Conservation (phyloP, 371 early-diverging fungal genomes). For the Rhizomucor pusillus region DNA sequence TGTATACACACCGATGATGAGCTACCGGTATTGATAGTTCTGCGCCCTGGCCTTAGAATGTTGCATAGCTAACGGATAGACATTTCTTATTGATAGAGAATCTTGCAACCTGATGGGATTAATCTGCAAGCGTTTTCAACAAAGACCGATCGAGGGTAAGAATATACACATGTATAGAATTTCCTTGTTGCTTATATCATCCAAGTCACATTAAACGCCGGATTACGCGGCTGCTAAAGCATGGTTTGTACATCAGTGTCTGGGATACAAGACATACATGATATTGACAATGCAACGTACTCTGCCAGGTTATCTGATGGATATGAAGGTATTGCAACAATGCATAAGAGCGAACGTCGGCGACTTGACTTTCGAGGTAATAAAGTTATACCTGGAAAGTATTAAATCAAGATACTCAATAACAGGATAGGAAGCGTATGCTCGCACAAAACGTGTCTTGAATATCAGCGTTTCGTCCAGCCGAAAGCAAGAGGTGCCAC, state of each 20-base stretch:
- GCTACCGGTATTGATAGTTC: constrained; percentile 60
- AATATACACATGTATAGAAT: background rate
- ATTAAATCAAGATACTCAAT: background rate
- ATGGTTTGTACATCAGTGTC: constrained; percentile 51
- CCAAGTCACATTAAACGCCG: constrained; percentile 53
- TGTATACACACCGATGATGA: constrained; percentile 73
- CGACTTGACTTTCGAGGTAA: constrained; percentile 68
- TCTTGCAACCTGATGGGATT: constrained; percentile 63
- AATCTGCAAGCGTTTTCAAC: constrained; percentile 63
- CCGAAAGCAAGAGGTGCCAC: constrained; percentile 68
- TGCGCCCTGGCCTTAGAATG: too few species aligned
- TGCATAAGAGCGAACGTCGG: constrained; percentile 70
- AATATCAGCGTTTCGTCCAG: constrained; percentile 73
- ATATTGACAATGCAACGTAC: too few species aligned
- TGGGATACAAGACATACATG: too few species aligned
- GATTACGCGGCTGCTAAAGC: constrained; percentile 60
- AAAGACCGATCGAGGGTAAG: constrained; percentile 34
- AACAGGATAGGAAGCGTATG: constrained; percentile 60
- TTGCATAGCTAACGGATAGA: too few species aligned
- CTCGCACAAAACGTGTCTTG: constrained; percentile 58
- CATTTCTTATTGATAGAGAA: too few species aligned
- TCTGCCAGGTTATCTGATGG: constrained; percentile 63
- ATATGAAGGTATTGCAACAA: constrained; percentile 66
- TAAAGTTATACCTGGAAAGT: background rate
- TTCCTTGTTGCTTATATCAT: too few species aligned